Percentiles rank a stretch among this genome's conserved stretches.
Evolutionary conservation across 768 basidiomycete genomes (phyloP).

Genomic region (Suillus ampliporus): DNA sequence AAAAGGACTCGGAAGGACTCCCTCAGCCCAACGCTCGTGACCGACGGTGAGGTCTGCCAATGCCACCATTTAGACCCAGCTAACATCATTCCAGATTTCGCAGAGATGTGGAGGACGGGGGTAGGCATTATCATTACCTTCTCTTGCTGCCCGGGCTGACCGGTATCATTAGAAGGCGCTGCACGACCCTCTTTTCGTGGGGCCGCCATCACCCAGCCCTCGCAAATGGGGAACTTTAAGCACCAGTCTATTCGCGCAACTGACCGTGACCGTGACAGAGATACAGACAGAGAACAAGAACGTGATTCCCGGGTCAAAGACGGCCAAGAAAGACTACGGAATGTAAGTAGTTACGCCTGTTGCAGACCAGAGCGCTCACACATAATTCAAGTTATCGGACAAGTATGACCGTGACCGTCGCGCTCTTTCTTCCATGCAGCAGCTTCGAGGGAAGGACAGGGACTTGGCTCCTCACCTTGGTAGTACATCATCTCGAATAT

Average conservation of each 20-base stretch:
- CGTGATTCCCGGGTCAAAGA: slow-evolving; percentile 72
- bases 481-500: slow-evolving; percentile 47
- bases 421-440: slow-evolving; percentile 52
- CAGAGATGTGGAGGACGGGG: slow-evolving; percentile 76
- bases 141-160: slow-evolving; percentile 14
- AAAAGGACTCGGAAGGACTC: slow-evolving; percentile 66
- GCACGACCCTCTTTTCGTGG: slow-evolving; percentile 74
- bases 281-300: slow-evolving; percentile 55
- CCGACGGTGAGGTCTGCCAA: slow-evolving; percentile 56
- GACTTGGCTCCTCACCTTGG: slow-evolving; percentile 67
- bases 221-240: slow-evolving; percentile 93
- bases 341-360: slow-evolving; percentile 50
- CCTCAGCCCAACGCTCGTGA: slow-evolving; percentile 62
- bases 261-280: slow-evolving; percentile 59
- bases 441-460: slow-evolving; percentile 67
- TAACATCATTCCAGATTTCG: slow-evolving; percentile 61
- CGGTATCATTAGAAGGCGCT: slow-evolving; percentile 47
- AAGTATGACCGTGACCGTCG: slow-evolving; percentile 87
- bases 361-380: slow-evolving; percentile 7
- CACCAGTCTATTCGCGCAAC: slow-evolving; percentile 79
- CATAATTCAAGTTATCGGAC: slow-evolving; percentile 69
- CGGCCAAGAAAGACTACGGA: slow-evolving; percentile 78
- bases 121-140: slow-evolving; percentile 42
- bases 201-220: slow-evolving; percentile 69
- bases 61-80: neutral